Evolutionary conservation across 2,329 filamentous ascomycete genomes (phyloP), one percentile per base, ranked within the genome.

Genomic region (Dichotomopilus funicola): DNA sequence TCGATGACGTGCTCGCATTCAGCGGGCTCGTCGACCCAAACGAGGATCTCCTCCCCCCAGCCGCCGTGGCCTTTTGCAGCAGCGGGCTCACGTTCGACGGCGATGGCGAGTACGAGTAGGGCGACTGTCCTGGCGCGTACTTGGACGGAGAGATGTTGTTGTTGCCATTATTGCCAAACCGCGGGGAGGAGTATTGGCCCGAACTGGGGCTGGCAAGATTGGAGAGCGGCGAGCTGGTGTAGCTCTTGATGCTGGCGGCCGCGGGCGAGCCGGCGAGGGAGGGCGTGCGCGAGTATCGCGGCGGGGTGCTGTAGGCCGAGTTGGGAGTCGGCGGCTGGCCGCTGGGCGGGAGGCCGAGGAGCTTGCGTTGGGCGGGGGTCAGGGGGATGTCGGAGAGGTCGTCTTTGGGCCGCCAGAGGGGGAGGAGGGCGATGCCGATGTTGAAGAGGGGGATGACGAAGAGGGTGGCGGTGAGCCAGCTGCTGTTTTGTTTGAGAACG

Each of bases 311-410:
- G 71, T 89, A 95, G 55, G 81, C 81, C 43, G 87, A 85, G 52
- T 81, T 79, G 1, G 89, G 86, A 0, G 86, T 87, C 0, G 87
- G 80, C 2, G 81, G 75, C 2, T 74, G 72, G 2, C 79, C 77
- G 56, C 78, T 82, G 2, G 89, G 86, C 41, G 86, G 81, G 3
- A 99, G 82, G 48, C 91, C 91, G 51, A 99, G 82, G 11, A 96
- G 80, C 61, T 85, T 80, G 59, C 92, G 87, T 75, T 97, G 94
- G 10, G 85, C 84, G n/a, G 89, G 86, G 0, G 92, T 96, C 62
- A 99, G 80, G 59, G 92, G 85, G 50, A 99, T 95, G 70, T 99
- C 94, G 70, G 85, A 77, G 60, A 96, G 80, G 60, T 91, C 81
- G 70, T 97, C 94, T 63, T 78, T 78, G 44, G 80, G 78, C 60